phyloP scores from a whole-genome alignment of 2,329 filamentous ascomycete genomes.

The Talaromyces rugulosus region DNA sequence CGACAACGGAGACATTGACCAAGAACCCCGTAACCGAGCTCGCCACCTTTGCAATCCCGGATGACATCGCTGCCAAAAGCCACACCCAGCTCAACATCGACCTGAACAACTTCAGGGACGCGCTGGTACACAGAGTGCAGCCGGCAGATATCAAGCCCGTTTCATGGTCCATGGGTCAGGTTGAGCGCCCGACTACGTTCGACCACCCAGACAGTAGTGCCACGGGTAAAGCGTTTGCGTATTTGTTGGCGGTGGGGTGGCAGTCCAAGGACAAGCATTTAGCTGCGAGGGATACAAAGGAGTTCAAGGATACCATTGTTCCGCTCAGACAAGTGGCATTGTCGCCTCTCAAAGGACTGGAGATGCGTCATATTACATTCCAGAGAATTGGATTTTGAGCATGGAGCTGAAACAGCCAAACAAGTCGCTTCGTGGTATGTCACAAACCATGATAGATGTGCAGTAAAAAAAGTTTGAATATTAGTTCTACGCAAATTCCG shows the following conservation, averaged over 20 bases:
- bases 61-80: constrained; percentile 19
- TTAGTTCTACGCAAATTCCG: neutral
- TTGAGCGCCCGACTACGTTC: constrained; percentile 31
- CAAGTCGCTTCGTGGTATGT: neutral
- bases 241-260: constrained; percentile 50
- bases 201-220: constrained; percentile 36
- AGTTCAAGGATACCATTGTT: constrained; percentile 40
- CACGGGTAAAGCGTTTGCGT: constrained; percentile 39
- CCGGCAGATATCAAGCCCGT: constrained; percentile 23
- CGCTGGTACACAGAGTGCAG: constrained; percentile 28
- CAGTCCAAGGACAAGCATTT: constrained; percentile 47
- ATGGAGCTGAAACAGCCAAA: neutral
- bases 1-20: constrained; percentile 24
- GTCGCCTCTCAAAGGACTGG: constrained; percentile 33
- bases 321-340: constrained; percentile 40
- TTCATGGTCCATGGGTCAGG: constrained; percentile 33
- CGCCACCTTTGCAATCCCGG: constrained; percentile 41
- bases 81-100: constrained; percentile 5
- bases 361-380: constrained; percentile 45
- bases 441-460: neutral
- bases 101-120: constrained; percentile 19
- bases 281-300: constrained; percentile 41
- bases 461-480: neutral
- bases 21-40: constrained; percentile 49
- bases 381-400: constrained; percentile 21